phyloP scores from a whole-genome alignment of 2,329 filamentous ascomycete genomes.

The Aspergillus ochraceoroseus region DNA sequence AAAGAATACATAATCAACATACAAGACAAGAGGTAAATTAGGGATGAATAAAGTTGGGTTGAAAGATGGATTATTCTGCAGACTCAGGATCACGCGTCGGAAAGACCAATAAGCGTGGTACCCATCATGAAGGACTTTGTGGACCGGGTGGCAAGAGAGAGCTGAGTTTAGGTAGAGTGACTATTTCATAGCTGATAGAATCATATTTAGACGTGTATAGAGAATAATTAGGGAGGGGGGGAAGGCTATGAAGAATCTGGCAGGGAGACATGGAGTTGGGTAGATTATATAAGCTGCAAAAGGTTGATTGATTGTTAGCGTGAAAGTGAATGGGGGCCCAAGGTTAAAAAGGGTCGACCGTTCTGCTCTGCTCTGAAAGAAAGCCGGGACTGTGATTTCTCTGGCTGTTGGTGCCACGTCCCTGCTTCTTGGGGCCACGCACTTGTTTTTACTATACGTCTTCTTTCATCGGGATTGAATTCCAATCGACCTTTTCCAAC shows the following conservation, averaged over 20 bases:
- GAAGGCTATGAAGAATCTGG: too few relatives aligned
- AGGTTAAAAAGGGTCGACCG: constrained; percentile 36
- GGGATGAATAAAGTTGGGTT: not conserved
- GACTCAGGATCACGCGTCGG: constrained; percentile 15
- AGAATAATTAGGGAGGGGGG: too few relatives aligned
- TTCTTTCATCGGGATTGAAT: constrained; percentile 5
- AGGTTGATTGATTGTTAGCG: constrained; percentile 22
- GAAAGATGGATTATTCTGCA: not conserved
- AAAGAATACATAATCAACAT: constrained; percentile 5
- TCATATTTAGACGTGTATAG: too few relatives aligned
- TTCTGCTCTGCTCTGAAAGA: constrained; percentile 21
- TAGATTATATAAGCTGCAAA: constrained; percentile 6
- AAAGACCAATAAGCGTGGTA: constrained; percentile 17
- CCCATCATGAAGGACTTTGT: constrained; percentile 11
- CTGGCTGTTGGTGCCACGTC: constrained; percentile 17
- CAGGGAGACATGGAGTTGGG: not conserved
- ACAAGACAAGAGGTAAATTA: not conserved
- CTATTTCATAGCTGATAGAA: too few relatives aligned
- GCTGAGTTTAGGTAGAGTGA: constrained; percentile 13
- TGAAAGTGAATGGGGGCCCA: constrained; percentile 19
- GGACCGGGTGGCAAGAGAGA: constrained; percentile 19
- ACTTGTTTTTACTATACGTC: too few relatives aligned
- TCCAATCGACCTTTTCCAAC: constrained; percentile 3
- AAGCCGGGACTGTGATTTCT: constrained; percentile 18
- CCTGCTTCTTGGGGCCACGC: constrained; percentile 19